Base-by-base conservation (phyloP, 2,329 filamentous ascomycete species). In the Huntiella decipiens region DNA sequence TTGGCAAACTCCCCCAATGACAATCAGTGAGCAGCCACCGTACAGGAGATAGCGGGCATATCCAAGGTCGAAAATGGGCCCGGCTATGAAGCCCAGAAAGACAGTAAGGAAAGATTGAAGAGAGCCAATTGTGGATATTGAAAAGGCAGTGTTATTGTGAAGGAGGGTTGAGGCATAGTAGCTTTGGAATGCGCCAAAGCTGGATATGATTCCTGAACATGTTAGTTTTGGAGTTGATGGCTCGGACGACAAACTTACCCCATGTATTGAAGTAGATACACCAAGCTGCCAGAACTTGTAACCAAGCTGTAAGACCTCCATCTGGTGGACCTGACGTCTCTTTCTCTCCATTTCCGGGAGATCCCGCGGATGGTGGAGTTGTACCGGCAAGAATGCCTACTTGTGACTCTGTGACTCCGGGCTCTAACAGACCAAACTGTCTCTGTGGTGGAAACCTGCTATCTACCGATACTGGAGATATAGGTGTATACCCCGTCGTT, bases 41-140 rank as follows among this genome's bases (percentile, higher is more conserved):
- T 51, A 40, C 1, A 65, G 43, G 1, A 62, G 53, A 7, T 47
- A 43, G 3, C 54, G 53, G 48, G 60, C 57, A 49, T 64, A 56
- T 2, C 64, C 64, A 4, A 55, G 54, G 50, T 68, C 64, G 46
- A 60, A 62, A 3, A 64, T 49, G 0, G 61, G 63, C 0, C 65
- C 64, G 5, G 56, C 54, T 5, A 65, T 44, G 4, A 62, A 53
- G 15, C 62, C 59, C 1, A 58, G 52, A 11, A 60, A 48, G 8
- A 65, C 52, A 35, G 66, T 55, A 5, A 64, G 53, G 45, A 62
- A 65, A 0, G 55, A 54, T 45, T 63, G 60, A 3, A 60, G 48
- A 10, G 58, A 59, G 33, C 61, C 61, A 40, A 64, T 62, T 57
- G 60, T 61, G 2, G 61, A 55, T 34, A 61, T 60, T 2, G 54